These are phyloP conservation scores for Eucalyptus polyanthemos DNA, from an alignment of 345 rosid species.

Conservation along the genomic window DNA sequence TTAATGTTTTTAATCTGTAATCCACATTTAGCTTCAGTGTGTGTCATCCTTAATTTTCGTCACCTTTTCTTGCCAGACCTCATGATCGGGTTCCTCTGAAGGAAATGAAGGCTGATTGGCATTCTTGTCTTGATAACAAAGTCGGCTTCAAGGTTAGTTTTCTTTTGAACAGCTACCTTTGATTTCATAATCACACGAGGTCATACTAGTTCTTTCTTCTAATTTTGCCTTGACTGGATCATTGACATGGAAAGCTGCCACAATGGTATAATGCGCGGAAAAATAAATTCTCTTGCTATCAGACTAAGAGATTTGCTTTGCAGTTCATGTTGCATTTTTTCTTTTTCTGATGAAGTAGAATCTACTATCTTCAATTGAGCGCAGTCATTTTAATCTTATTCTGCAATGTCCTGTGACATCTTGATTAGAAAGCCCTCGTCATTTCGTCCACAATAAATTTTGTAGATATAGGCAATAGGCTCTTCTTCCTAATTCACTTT, in stretches of 20 bases:
- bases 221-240: background rate
- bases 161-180: background rate
- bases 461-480: background rate
- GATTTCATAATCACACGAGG: background rate
- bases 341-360: background rate
- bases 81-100: constrained; percentile 90
- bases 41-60: background rate
- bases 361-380: background rate
- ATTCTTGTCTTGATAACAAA: constrained; percentile 78
- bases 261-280: background rate
- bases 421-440: background rate
- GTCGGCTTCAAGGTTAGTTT: constrained; percentile 83
- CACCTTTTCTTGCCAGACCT: constrained; percentile 42
- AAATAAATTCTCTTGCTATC: background rate
- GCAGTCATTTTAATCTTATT: background rate
- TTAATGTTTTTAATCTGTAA: background rate
- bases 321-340: background rate
- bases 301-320: background rate
- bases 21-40: background rate
- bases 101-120: constrained; percentile 99
- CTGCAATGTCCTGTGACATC: background rate
- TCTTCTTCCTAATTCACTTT: background rate
- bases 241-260: background rate
- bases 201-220: background rate
- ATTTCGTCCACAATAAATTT: background rate